Percentiles rank a stretch among this genome's conserved stretches.
Evolutionary conservation across 306 rosid genomes (phyloP).

Genomic region (Trichosanthes cucumerina): DNA sequence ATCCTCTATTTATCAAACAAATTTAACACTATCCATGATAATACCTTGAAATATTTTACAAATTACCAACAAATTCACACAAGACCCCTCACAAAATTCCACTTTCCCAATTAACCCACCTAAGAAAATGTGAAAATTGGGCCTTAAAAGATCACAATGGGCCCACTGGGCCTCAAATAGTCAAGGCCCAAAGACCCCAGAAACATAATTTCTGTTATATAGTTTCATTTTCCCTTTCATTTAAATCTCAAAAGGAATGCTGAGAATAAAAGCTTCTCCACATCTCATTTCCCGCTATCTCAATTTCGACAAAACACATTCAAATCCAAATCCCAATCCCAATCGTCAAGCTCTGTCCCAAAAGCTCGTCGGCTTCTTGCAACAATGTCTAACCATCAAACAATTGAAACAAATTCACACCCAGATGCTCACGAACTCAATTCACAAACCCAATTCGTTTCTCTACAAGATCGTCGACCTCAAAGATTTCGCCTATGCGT

Average conservation of each 20-base stretch:
- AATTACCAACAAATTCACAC: no score
- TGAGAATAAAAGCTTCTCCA: slow-evolving; percentile 8
- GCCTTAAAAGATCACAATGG: neutral
- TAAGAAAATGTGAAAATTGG: neutral
- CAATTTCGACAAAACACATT: neutral
- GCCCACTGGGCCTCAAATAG: neutral
- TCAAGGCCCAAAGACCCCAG: neutral
- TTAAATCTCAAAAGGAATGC: slow-evolving; percentile 10
- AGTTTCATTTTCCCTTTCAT: neutral
- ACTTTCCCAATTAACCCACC: no score
- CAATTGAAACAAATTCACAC: slow-evolving; percentile 48
- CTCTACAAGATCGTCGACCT: slow-evolving; percentile 49
- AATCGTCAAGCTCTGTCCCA: slow-evolving; percentile 10
- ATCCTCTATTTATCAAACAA: no score
- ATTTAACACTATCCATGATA: no score
- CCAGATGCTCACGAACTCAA: slow-evolving; percentile 55
- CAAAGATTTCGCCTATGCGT: slow-evolving; percentile 46
- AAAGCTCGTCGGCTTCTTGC: slow-evolving; percentile 25
- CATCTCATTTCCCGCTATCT: slow-evolving; percentile 19
- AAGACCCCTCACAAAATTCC: no score
- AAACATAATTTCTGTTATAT: neutral
- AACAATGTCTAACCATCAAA: slow-evolving; percentile 34
- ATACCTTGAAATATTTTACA: no score
- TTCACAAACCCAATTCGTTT: slow-evolving; percentile 50
- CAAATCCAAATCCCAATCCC: neutral